Conservation (phyloP, 768 basidiomycete genomes). For the Amanita polypyramis region DNA sequence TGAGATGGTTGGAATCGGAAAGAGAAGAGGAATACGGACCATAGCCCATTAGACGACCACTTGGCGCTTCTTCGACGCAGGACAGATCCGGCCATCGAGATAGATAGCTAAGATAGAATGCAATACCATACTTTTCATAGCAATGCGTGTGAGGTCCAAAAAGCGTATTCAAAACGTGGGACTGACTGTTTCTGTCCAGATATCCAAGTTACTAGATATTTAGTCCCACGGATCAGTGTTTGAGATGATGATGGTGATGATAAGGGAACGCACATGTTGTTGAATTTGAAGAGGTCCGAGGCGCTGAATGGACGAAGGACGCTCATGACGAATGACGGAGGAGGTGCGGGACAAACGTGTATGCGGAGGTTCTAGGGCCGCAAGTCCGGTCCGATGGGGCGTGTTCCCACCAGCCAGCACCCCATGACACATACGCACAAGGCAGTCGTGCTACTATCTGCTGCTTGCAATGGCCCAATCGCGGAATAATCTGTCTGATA, state of each 20-base stretch:
- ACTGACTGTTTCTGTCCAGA: constrained; percentile 95
- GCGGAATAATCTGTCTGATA: too few species aligned
- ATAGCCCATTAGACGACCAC: constrained; percentile 86
- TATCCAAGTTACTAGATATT: constrained; percentile 69
- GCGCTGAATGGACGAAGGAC: constrained; percentile 79
- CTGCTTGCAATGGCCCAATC: too few species aligned
- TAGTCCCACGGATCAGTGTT: constrained; percentile 5
- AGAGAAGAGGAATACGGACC: constrained; percentile 35
- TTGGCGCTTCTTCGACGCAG: constrained; percentile 71
- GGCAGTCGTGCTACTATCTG: too few species aligned
- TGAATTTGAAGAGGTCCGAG: constrained; percentile 86
- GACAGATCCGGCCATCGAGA: constrained; percentile 90
- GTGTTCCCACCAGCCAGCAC: neutral
- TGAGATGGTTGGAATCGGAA: constrained; percentile 1
- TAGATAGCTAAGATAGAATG: constrained; percentile 84
- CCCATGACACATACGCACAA: too few species aligned
- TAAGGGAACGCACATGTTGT: constrained; percentile 57
- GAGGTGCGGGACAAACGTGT: neutral
- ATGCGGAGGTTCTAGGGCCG: neutral
- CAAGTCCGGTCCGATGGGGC: neutral
- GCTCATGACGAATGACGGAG: constrained; percentile 50
- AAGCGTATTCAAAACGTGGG: neutral
- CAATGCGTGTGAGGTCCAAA: neutral
- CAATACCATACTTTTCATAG: constrained; percentile 64
- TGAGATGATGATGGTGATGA: neutral